These are phyloP conservation scores for Ulota crispa DNA, from an alignment of 225 moss, liverwort and hornwort species.

Conservation along the genomic window DNA sequence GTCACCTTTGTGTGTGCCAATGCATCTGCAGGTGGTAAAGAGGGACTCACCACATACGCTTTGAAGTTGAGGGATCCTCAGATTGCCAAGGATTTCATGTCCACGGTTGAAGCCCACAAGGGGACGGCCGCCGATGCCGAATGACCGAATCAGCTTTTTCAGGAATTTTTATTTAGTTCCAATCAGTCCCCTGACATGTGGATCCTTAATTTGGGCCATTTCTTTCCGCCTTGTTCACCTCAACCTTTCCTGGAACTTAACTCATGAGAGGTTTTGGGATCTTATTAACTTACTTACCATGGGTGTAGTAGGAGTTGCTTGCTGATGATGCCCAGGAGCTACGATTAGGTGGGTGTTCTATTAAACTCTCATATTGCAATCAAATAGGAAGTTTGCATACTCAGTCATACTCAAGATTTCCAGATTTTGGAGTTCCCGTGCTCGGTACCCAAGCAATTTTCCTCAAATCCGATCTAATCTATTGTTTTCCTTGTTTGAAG, in stretches of 20 bases:
- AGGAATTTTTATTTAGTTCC: slow-evolving; percentile 15
- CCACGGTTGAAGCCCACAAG: slow-evolving; percentile 70
- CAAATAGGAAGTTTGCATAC: slow-evolving; percentile 35
- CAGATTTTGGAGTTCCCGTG: slow-evolving; percentile 27
- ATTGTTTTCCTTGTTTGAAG: slow-evolving; percentile 16
- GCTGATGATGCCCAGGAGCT: slow-evolving; percentile 24
- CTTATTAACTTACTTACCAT: slow-evolving; percentile 21
- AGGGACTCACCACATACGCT: slow-evolving; percentile 74
- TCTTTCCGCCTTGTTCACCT: slow-evolving; percentile 17
- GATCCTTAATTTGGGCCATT: slow-evolving; percentile 23
- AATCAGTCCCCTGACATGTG: slow-evolving; percentile 10
- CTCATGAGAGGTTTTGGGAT: slow-evolving; percentile 26
- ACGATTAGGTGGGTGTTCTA: slow-evolving; percentile 28
- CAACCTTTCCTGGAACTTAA: slow-evolving; percentile 17
- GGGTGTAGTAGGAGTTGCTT: slow-evolving; percentile 21
- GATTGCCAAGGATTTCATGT: slow-evolving; percentile 67
- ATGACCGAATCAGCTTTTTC: not conserved
- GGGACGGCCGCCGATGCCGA: slow-evolving; percentile 41
- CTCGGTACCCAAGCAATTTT: slow-evolving; percentile 28
- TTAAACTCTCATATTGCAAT: slow-evolving; percentile 37
- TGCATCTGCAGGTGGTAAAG: slow-evolving; percentile 71
- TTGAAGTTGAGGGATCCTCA: slow-evolving; percentile 69
- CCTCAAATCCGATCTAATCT: slow-evolving; percentile 29
- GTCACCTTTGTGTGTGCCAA: slow-evolving; percentile 82
- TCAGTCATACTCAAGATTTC: slow-evolving; percentile 21